Base-by-base conservation (phyloP, 2,329 filamentous ascomycete species). In the Cordyceps pruinosa region DNA sequence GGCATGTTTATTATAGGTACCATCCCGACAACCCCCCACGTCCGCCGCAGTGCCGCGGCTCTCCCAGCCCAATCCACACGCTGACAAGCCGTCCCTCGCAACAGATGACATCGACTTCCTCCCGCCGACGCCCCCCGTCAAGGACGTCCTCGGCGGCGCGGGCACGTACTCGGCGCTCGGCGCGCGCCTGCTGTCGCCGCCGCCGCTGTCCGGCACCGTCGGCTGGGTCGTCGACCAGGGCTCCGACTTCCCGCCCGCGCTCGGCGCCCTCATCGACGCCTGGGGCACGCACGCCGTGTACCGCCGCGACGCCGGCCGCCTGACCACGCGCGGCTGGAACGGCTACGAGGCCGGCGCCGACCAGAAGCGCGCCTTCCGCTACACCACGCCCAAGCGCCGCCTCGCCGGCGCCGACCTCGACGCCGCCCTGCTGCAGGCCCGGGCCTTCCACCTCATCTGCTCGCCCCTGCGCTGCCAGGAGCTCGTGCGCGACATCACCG, bases 181-280 rank as follows among this genome's bases (percentile, higher is more conserved):
- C 21, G 94, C 94, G 19, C 88, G 94, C 32, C 78, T 99, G 49
- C 88, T 96, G 69, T 93, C 90, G 5, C 89, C 90, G 2, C 74
- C 78, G 32, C 79, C 84, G 3, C 67, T 77, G 46, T 88, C 90
- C 23, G 77, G 75, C 37, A 79, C 81, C 2, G 84, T 97, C 6
- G 90, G 90, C 61, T 97, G 92, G 92, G 86, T 97, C 61, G 84
- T 97, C 44, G 93, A 99, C 71, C 83, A 85, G 65, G 94, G 94
- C 30, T 87, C 83, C 17, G 94, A 97, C 72, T 97, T 97, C 63
- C 92, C 93, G 0, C 61, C 75, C 0, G 73, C 80, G 13, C 77
- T 96, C 53, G 79, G 81, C 48, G 68, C 77, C 2, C 76, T 82
- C 44, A 85, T 99, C 62, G 73, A 80, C 15, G 79, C 82, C 44